Base-by-base conservation (phyloP, 2,329 filamentous ascomycete genomes). In the Fusarium luffae region DNA sequence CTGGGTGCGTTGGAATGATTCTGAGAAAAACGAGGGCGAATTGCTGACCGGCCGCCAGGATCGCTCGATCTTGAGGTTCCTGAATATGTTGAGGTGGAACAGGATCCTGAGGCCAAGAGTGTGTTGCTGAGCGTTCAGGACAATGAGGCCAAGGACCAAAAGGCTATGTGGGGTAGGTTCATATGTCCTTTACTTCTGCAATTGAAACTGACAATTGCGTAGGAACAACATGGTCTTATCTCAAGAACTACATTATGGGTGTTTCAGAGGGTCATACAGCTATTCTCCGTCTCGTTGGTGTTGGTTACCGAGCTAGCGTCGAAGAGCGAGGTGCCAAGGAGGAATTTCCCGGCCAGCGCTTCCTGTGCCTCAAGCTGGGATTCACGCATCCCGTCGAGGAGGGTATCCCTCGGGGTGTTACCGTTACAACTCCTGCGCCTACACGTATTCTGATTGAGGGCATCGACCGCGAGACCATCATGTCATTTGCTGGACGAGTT, bases 201-300 rank as follows among this genome's bases (percentile, higher is more conserved):
- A 56, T 25, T 12, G 10, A 51, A 25, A 11, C 64, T 74, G 40
- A 73, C 37, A 60, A 25, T 32, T 57, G 46, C 25, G 21, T 68
- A 97, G 94, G 94, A 68, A 98, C 95, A 8, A 92, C 90, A 46
- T 94, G 96, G 83, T 90, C 94, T 34, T 95, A 97, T 78, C 86
- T 99, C 57, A 92, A 93, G 76, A 97, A 96, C 79, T 90, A 97
- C 84, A 92, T 99, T 66, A 89, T 94, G 68, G 96, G 96, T 63
- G 96, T 99, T 23, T 97, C 93, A 40, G 96, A 99, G 86, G 96
- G 96, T 37, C 96, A 99, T 82, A 94, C 93, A 19, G 94, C 94
- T 34, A 94, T 99, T 74, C 85, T 99, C 55, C 91, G 95, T 70
- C 87, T 99, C 55, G 94, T 98, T 28, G 96, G 96, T 77, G 96